phyloP scores from a whole-genome alignment of 2,329 filamentous ascomycete genomes.

The Colletotrichum cordylinicola region DNA sequence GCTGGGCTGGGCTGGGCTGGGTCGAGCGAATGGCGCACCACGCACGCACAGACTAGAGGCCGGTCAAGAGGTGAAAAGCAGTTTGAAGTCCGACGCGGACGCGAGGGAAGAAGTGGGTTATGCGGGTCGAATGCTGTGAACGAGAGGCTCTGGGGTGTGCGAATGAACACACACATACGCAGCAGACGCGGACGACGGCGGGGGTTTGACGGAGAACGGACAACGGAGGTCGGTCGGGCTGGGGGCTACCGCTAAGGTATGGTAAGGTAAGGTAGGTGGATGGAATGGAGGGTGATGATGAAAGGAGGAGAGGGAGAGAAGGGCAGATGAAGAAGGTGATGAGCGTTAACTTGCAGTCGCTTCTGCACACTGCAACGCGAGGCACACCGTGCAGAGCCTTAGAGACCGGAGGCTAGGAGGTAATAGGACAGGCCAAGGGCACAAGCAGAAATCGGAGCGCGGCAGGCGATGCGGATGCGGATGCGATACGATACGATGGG shows the following conservation, averaged over 20 bases:
- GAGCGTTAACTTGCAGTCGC: neutral
- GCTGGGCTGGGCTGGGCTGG: neutral
- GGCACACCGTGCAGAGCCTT: neutral
- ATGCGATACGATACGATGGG: neutral
- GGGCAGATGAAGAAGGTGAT: neutral
- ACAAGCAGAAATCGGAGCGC: neutral
- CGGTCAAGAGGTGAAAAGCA: constrained; percentile 10
- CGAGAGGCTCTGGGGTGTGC: neutral
- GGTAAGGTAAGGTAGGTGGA: neutral
- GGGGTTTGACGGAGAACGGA: neutral
- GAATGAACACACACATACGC: neutral
- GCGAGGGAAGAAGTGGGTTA: constrained; percentile 16
- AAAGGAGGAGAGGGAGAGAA: neutral
- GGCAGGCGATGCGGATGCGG: neutral
- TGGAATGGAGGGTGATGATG: neutral
- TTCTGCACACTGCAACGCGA: constrained; percentile 1
- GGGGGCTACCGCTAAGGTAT: neutral
- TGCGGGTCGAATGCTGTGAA: neutral
- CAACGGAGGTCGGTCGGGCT: neutral
- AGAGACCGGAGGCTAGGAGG: neutral
- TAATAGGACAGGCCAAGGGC: neutral
- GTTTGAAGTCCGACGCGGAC: constrained; percentile 13
- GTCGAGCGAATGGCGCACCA: neutral
- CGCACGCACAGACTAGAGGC: constrained; percentile 15
- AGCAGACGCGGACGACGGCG: neutral